Percentiles rank a stretch among this genome's conserved stretches.
Evolutionary conservation across 306 rosid genomes (phyloP).

Genomic region (Heteromeles arbutifolia): DNA sequence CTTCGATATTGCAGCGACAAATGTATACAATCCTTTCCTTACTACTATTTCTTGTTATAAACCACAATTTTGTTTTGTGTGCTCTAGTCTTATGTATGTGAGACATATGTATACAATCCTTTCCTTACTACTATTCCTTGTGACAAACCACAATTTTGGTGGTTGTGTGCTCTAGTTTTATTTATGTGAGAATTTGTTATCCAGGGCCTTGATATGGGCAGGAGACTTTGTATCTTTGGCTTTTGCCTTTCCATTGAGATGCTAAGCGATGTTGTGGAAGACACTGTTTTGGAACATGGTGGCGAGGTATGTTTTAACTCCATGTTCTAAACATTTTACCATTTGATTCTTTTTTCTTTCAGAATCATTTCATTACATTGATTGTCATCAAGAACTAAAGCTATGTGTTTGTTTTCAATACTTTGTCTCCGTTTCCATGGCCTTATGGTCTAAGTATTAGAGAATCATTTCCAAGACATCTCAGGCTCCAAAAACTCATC

Average conservation of each 20-base stretch:
- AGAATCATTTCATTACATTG: not conserved
- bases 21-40: conserved; percentile 34
- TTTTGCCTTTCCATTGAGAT: conserved; percentile 91
- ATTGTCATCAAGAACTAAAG: not conserved
- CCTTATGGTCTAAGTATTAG: not conserved
- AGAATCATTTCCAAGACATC: not conserved
- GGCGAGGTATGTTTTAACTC: conserved; percentile 68
- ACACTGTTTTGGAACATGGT: conserved; percentile 87
- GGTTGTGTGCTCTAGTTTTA: not conserved
- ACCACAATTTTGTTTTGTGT: not conserved
- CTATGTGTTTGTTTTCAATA: not conserved
- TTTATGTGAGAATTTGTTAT: conserved; percentile 13
- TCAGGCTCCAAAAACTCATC: not conserved
- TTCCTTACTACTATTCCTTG: not conserved
- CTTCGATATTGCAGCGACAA: conserved; percentile 93
- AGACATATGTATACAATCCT: not conserved
- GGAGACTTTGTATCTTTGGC: conserved; percentile 86
- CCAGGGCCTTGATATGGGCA: conserved; percentile 90
- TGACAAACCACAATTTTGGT: not conserved
- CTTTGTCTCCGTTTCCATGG: not conserved
- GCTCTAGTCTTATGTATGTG: conserved; percentile 8
- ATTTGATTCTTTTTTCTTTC: not conserved
- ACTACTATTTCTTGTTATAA: not conserved
- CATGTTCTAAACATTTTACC: not conserved
- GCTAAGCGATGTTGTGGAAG: conserved; percentile 96